Evolutionary conservation across 228 moss, liverwort and hornwort genomes (phyloP).

Genomic region (Sphagnum fallax): DNA sequence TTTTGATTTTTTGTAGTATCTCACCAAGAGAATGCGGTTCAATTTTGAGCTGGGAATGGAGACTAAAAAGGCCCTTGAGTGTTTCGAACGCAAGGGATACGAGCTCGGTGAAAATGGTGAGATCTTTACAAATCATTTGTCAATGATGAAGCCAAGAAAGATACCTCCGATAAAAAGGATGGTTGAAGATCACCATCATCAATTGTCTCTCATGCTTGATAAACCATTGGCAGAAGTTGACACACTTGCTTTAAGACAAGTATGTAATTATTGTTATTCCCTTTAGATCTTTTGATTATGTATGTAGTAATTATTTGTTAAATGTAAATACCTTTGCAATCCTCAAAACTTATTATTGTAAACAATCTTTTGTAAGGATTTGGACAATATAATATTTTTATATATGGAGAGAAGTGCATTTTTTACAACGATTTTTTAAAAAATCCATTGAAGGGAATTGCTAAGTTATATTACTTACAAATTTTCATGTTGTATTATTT

Average conservation of each 20-base stretch:
- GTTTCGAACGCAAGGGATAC: conserved; percentile 34
- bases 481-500: background rate
- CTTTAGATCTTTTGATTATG: background rate
- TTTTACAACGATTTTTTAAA: background rate
- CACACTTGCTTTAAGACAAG: conserved; percentile 19
- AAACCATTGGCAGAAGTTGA: conserved; percentile 9
- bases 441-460: too few species aligned
- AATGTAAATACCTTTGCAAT: background rate
- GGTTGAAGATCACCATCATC: background rate
- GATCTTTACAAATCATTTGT: background rate
- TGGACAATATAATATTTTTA: background rate
- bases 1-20: conserved; percentile 6
- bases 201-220: conserved; percentile 22
- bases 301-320: background rate
- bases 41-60: conserved; percentile 13
- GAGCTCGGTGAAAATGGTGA: conserved; percentile 27
- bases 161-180: conserved; percentile 13
- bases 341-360: background rate
- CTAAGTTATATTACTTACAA: background rate
- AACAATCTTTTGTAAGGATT: background rate
- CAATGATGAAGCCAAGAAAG: conserved; percentile 11
- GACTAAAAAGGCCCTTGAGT: conserved; percentile 9
- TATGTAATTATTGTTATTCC: background rate
- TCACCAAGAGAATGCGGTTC: conserved; percentile 29
- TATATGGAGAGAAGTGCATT: background rate